Evolutionary conservation across 202 grass and related monocot species (phyloP), one percentile per base, ranked within the genome.

Genomic region (Schoenoplectus triqueter): DNA sequence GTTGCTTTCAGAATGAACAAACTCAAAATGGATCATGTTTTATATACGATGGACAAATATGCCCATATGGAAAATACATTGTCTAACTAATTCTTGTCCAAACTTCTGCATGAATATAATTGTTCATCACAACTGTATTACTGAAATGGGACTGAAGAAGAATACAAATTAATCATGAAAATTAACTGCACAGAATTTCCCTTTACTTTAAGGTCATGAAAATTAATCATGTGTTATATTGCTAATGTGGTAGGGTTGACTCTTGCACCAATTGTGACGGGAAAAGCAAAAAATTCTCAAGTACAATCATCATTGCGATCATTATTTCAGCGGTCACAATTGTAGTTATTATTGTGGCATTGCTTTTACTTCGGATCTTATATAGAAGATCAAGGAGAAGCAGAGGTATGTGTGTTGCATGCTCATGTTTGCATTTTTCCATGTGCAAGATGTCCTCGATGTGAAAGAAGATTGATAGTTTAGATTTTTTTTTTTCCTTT

Each of bases 291-390:
- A 63, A 18, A 15, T 45, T 11, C 21, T 61, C n/a, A 80, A 80
- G 76, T 41, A 41, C 22, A 41, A 22, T 56, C 21, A 41, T 63
- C 54, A 80, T 80, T 77, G 47, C 47, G 5, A 54, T 22, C 46
- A 13, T 77, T 80, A 21, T 49, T 40, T 52, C 22, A 2, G 54
- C 14, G 39, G 50, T 55, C 42, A 20, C 76, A 60, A 41, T 80
- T 15, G 22, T 80, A 63, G 52, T 44, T 40, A 44, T 5, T 41
- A 62, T 62, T 63, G 31, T 42, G 5, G 76, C 20, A 7, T 39
- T 60, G 57, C 21, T 63, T 80, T 6, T 60, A 41, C 15, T 59
- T 60, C 21, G 5, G 76, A 80, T 80, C 14, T 80, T 80, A 59
- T 15, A 18, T n/a, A 80, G 55, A 80, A 80, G 51, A 62, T 62